These are phyloP conservation scores for Xylariaceae sp. DNA, from an alignment of 2,329 filamentous ascomycete genomes.

Conservation along the genomic window DNA sequence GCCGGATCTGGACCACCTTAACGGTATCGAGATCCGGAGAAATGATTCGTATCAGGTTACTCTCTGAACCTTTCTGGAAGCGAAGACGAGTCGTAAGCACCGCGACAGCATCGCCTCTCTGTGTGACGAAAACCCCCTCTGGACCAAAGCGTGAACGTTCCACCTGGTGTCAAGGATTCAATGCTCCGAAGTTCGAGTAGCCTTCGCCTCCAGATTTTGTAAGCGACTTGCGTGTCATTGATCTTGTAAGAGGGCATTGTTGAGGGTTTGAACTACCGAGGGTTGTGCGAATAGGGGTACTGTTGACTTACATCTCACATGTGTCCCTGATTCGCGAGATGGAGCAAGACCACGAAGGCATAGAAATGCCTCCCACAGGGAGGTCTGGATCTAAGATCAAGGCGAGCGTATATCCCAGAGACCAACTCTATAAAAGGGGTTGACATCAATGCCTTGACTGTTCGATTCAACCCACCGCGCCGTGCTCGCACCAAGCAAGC, in stretches of 20 bases:
- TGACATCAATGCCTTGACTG: too few relatives aligned
- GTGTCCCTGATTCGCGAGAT: conserved; percentile 8
- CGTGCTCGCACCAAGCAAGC: not conserved
- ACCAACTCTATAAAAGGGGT: conserved; percentile 1
- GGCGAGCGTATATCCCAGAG: not conserved
- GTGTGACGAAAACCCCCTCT: not conserved
- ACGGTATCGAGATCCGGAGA: not conserved
- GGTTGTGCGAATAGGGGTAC: not conserved
- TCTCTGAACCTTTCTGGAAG: not conserved
- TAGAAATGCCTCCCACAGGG: conserved; percentile 1
- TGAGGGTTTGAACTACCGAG: not conserved
- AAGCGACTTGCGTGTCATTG: not conserved
- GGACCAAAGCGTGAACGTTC: not conserved
- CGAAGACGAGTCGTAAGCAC: conserved; percentile 4
- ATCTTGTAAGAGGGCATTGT: not conserved
- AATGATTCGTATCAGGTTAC: conserved; percentile 5
- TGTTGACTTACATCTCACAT: conserved; percentile 15
- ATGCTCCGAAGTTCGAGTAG: not conserved
- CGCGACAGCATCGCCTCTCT: conserved; percentile 3
- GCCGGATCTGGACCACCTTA: conserved; percentile 1
- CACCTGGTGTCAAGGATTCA: not conserved
- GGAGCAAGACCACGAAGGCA: conserved; percentile 18
- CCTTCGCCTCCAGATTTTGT: not conserved
- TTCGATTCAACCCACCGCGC: too few relatives aligned
- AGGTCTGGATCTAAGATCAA: too few relatives aligned